Evolutionary conservation across 176 grass and related monocot species (phyloP), one percentile per base, ranked within the genome.

Genomic region (Aegilops umbellulata): DNA sequence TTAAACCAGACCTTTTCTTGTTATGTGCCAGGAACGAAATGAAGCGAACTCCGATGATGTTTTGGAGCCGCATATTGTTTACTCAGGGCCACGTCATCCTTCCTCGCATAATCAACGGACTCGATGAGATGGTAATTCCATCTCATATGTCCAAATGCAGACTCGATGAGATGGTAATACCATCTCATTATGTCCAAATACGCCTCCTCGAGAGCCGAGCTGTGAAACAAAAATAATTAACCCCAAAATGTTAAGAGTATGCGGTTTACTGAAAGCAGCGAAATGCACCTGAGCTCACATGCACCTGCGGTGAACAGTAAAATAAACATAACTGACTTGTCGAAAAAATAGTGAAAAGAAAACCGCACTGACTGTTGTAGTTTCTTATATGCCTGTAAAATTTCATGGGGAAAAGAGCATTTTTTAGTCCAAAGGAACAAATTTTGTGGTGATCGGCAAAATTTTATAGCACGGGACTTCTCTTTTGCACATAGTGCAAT

Each of bases 281-380:
- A 70, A 70, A 70, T 39, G 67, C 17, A 69, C 67, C 17, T 69
- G 67, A 69, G 32, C 67, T 69, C 67, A 70, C 67, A 70, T 38
- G 34, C 67, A 39, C 66, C 17, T 69, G 31, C 9, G 34, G 15
- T 69, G 32, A 69, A 35, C 20, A 70, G 36, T 12, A 70, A 39
- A 39, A 20, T 13, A 23, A 39, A 39, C 64, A 57, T 22, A 57
- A 57, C 16, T 31, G 12, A 39, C n/a, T 13, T 70, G 68, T 39
- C 17, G 39, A 70, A 70, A 36, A 39, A 39, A 38, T 39, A 11
- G 34, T 39, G 22, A 12, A 70, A 70, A 69, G 10, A 69, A 35
- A 1, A 20, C 4, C 9, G 14, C 8, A 22, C 14, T 0, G 32
- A 38, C 4, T 69, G 8, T n/a, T 38, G 7, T 4, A 69, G 67